A percentile compares a stretch with the other conserved stretches of the same genome.
phyloP scores from a whole-genome alignment of 2,329 filamentous ascomycete species.

The Fusarium drepaniforme region DNA sequence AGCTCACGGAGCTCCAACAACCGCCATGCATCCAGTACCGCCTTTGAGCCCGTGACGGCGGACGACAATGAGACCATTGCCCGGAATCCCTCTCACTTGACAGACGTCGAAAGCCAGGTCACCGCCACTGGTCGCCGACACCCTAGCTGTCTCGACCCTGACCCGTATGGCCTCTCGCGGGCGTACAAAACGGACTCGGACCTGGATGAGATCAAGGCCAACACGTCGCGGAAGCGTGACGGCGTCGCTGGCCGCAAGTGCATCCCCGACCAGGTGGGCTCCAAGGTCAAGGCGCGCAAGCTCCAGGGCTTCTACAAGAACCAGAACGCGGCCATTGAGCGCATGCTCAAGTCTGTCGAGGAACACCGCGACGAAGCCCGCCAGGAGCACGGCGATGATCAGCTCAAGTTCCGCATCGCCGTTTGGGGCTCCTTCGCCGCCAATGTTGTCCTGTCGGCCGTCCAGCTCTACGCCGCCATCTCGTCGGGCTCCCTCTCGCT shows the following conservation, averaged over 20 bases:
- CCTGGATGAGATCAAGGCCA: conserved; percentile 82
- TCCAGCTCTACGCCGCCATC: conserved; percentile 91
- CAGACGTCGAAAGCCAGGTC: conserved; percentile 64
- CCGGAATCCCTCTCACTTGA: conserved; percentile 55
- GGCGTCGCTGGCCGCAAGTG: conserved; percentile 45
- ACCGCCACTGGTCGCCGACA: conserved; percentile 52
- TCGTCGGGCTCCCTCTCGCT: conserved; percentile 92
- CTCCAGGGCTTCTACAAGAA: conserved; percentile 87
- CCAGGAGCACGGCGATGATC: conserved; percentile 84
- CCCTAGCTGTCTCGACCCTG: conserved; percentile 66
- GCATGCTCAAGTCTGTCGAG: conserved; percentile 91
- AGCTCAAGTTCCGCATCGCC: conserved; percentile 78
- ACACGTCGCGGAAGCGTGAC: conserved; percentile 81
- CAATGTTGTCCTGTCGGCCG: conserved; percentile 80
- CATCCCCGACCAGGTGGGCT: conserved; percentile 34
- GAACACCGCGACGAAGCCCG: conserved; percentile 87
- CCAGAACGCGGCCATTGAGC: conserved; percentile 94
- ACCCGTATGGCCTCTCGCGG: conserved; percentile 84
- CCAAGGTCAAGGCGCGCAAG: conserved; percentile 60
- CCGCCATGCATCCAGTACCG: conserved; percentile 58
- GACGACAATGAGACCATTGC: conserved; percentile 55
- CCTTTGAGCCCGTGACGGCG: conserved; percentile 54
- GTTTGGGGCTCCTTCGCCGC: conserved; percentile 79
- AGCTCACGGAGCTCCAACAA: conserved; percentile 45
- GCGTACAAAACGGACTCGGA: conserved; percentile 83